Evolutionary conservation across 2,329 filamentous ascomycete species (phyloP).

Genomic region (Camillea tinctor): DNA sequence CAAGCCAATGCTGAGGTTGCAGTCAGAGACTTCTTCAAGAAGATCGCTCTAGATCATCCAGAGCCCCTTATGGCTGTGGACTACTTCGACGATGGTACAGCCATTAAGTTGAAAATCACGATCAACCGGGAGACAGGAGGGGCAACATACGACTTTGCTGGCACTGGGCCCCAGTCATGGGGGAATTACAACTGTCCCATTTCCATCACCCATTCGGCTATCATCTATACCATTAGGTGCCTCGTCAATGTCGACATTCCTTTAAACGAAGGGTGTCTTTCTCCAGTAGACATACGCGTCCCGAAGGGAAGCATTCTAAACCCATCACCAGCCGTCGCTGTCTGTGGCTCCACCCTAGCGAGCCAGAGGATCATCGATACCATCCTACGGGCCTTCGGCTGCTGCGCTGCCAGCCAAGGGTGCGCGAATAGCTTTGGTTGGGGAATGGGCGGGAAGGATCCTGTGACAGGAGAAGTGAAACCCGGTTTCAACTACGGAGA

Average conservation of each 20-base stretch:
- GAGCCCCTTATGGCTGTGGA: slow-evolving; percentile 62
- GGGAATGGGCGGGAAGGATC: slow-evolving; percentile 3
- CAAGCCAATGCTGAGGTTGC: slow-evolving; percentile 40
- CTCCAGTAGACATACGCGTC: slow-evolving; percentile 34
- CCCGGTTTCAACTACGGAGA: slow-evolving; percentile 60
- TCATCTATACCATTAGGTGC: slow-evolving; percentile 45
- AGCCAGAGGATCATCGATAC: neutral
- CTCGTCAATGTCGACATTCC: slow-evolving; percentile 66
- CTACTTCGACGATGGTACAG: slow-evolving; percentile 65
- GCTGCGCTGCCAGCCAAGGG: neutral
- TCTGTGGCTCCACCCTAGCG: slow-evolving; percentile 18
- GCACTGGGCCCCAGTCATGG: slow-evolving; percentile 53
- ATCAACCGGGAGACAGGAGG: slow-evolving; percentile 69
- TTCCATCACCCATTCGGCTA: slow-evolving; percentile 29
- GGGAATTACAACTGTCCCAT: slow-evolving; percentile 31
- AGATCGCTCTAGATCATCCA: slow-evolving; percentile 44
- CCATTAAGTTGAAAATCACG: slow-evolving; percentile 25
- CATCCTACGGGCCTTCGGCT: neutral
- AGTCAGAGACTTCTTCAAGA: slow-evolving; percentile 28
- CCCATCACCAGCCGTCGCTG: slow-evolving; percentile 33
- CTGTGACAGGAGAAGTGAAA: neutral
- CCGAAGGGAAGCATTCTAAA: slow-evolving; percentile 35
- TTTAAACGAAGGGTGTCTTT: slow-evolving; percentile 39
- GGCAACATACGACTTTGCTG: slow-evolving; percentile 54
- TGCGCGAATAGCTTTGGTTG: slow-evolving; percentile 80